Percentiles rank a stretch among this genome's conserved stretches.
Conservation (phyloP, 2,329 filamentous ascomycete species). For the Fusarium praegraminearum region DNA sequence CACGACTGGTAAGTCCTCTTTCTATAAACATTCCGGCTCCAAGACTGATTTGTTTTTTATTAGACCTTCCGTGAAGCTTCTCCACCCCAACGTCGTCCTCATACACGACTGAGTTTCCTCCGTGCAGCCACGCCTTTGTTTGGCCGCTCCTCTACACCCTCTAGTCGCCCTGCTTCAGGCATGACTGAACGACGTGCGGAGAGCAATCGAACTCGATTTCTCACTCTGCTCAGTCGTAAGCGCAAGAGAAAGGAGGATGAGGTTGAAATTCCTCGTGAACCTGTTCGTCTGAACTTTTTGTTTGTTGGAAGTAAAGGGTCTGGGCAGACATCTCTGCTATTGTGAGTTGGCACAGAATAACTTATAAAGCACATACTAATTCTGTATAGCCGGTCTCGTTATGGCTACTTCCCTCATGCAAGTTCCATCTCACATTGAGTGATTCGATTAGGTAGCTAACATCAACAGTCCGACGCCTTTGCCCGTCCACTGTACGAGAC, state of each 20-base stretch:
- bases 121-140: slow-evolving; percentile 47
- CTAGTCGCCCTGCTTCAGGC: slow-evolving; percentile 31
- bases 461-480: slow-evolving; percentile 49
- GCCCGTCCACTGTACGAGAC: slow-evolving; percentile 53
- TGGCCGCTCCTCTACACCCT: slow-evolving; percentile 25
- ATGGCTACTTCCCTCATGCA: slow-evolving; percentile 55
- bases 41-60: neutral
- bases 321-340: slow-evolving; percentile 56
- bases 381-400: slow-evolving; percentile 52
- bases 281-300: slow-evolving; percentile 52
- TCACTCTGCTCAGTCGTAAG: slow-evolving; percentile 48
- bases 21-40: rapidly evolving
- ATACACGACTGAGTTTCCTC: slow-evolving; percentile 48
- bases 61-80: slow-evolving; percentile 46
- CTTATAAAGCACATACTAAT: neutral
- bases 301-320: slow-evolving; percentile 51
- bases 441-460: neutral
- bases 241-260: slow-evolving; percentile 41
- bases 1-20: slow-evolving; percentile 46
- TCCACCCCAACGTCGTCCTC: slow-evolving; percentile 35
- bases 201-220: slow-evolving; percentile 32
- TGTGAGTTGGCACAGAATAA: slow-evolving; percentile 43
- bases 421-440: slow-evolving; percentile 12
- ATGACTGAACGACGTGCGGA: neutral
- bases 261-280: slow-evolving; percentile 30